phyloP scores from a whole-genome alignment of 345 rosid genomes.

The Mallotus nudiflorus region DNA sequence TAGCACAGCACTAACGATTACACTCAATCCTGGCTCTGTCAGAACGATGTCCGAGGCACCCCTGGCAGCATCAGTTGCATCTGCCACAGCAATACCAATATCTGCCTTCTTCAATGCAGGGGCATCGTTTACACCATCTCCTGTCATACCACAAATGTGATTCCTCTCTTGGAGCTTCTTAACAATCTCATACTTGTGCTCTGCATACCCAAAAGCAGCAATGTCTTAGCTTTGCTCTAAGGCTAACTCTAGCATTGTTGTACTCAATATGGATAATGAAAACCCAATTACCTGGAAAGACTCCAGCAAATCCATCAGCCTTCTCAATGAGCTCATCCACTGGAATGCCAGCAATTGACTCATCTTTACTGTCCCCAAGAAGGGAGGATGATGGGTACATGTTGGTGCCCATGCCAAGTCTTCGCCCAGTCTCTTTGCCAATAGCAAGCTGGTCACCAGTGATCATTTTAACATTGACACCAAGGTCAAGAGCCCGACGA shows the following conservation, averaged over 20 bases:
- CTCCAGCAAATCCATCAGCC: constrained; percentile 96
- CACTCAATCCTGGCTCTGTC: constrained; percentile 87
- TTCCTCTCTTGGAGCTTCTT: constrained; percentile 84
- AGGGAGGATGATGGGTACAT: constrained; percentile 92
- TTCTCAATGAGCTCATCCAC: constrained; percentile 83
- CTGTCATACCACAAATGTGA: constrained; percentile 93
- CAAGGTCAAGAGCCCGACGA: constrained; percentile 81
- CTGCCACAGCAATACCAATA: constrained; percentile 92
- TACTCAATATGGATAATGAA: neutral
- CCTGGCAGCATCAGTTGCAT: constrained; percentile 90
- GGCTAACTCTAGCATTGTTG: neutral
- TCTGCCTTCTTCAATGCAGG: constrained; percentile 95
- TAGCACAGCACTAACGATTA: constrained; percentile 85
- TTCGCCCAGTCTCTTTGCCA: constrained; percentile 92
- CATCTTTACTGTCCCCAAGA: constrained; percentile 73
- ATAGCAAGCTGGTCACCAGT: constrained; percentile 86
- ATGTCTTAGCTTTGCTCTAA: neutral
- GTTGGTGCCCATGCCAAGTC: constrained; percentile 95
- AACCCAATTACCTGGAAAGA: constrained; percentile 71
- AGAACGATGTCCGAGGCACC: constrained; percentile 75
- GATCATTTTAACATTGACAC: constrained; percentile 97
- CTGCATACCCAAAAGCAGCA: constrained; percentile 30
- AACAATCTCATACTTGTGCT: constrained; percentile 95
- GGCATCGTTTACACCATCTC: constrained; percentile 97
- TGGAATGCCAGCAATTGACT: constrained; percentile 60